phyloP scores from a whole-genome alignment of 257 asterid species.

The Ilex aquifolium region DNA sequence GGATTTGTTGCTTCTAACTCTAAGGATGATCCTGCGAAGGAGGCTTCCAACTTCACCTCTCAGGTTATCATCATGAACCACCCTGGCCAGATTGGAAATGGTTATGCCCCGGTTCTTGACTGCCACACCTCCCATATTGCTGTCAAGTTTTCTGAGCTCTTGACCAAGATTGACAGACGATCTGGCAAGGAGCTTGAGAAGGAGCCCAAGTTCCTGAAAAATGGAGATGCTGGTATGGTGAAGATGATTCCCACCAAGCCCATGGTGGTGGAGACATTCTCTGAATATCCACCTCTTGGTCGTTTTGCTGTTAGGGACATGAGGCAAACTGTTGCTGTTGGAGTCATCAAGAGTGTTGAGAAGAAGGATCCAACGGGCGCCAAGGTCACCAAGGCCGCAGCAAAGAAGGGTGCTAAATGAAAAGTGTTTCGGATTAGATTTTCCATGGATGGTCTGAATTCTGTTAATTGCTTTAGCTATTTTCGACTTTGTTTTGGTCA shows the following conservation, averaged over 20 bases:
- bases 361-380: constrained; percentile 53
- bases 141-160: constrained; percentile 50
- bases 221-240: constrained; percentile 48
- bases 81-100: constrained; percentile 63
- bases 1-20: constrained; percentile 61
- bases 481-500: neutral
- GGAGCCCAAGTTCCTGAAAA: constrained; percentile 68
- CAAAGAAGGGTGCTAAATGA: constrained; percentile 43
- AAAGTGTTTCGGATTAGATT: neutral
- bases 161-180: constrained; percentile 49
- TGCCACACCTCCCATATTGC: constrained; percentile 69
- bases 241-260: constrained; percentile 56
- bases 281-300: constrained; percentile 43
- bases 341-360: constrained; percentile 38
- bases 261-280: constrained; percentile 46
- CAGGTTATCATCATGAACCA: constrained; percentile 74
- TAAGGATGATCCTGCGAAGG: constrained; percentile 57
- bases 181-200: constrained; percentile 58
- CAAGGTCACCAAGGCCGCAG: constrained; percentile 53
- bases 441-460: neutral
- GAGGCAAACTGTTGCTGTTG: constrained; percentile 54
- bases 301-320: constrained; percentile 54
- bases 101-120: constrained; percentile 65
- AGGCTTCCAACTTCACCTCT: constrained; percentile 49
- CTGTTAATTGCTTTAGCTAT: neutral